Conservation (phyloP, 208 protist species). For the Acanthamoeba quina region DNA sequence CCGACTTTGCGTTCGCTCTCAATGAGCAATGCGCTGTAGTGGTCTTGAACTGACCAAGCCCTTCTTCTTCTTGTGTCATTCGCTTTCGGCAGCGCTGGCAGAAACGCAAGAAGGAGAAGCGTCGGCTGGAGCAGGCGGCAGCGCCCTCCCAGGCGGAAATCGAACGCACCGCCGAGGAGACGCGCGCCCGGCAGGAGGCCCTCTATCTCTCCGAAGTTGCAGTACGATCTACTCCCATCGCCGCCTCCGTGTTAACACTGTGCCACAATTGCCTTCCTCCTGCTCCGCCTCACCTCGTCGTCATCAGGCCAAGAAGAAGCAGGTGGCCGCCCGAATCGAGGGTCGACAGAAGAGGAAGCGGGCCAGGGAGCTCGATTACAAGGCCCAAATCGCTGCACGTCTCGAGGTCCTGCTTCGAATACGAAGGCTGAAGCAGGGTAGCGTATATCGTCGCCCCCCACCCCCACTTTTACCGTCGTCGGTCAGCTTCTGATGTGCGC, state of each 20-base stretch:
- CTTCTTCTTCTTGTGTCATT: not conserved
- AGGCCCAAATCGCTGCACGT: not conserved
- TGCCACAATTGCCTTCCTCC: not conserved
- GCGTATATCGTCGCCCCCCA: not conserved
- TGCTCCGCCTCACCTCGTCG: not conserved
- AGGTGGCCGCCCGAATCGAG: not conserved
- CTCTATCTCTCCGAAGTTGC: not conserved
- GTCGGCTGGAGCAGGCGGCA: not conserved
- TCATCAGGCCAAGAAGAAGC: constrained; percentile 14
- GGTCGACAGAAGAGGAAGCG: not conserved
- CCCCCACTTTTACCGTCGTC: not conserved
- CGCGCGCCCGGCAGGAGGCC: not conserved
- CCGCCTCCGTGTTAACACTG: not conserved
- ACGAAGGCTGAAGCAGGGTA: constrained; percentile 34
- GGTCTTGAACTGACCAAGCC: not conserved
- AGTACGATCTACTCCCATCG: not conserved
- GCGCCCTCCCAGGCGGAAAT: not conserved
- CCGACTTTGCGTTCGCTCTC: not conserved
- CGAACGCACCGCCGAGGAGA: not conserved
- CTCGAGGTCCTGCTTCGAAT: constrained; percentile 33
- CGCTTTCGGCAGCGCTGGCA: not conserved
- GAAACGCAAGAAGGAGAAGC: not conserved
- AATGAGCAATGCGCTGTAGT: not conserved
- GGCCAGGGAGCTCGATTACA: not conserved
- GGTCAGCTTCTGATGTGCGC: not conserved